Evolutionary conservation across 768 basidiomycete species (phyloP).

Genomic region (Boletus sensibilis): DNA sequence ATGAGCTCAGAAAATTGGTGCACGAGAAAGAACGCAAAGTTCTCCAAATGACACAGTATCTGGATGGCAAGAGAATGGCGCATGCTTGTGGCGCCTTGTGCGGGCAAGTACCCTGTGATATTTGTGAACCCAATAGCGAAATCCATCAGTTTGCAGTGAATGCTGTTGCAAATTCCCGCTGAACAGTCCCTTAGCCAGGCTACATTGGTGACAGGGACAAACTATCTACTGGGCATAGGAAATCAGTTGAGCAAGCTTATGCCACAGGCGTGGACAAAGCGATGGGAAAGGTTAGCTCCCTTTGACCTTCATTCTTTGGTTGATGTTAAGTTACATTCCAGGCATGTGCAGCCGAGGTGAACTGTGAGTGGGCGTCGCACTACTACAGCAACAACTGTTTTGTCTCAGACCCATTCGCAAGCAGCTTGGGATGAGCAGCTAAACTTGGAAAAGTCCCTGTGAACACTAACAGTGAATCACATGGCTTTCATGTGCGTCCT

Average conservation of each 20-base stretch:
- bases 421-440: no score
- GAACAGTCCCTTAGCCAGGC: neutral
- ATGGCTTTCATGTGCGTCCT: no score
- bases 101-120: constrained; percentile 1
- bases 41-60: neutral
- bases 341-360: no score
- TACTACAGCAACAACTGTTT: no score
- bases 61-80: neutral
- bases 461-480: no score
- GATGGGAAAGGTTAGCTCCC: neutral
- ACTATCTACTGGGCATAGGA: no score
- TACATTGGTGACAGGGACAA: neutral
- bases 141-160: neutral
- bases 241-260: neutral
- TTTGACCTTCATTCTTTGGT: neutral
- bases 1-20: neutral
- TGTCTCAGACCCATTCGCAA: no score
- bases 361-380: no score
- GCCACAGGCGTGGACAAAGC: neutral
- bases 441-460: no score
- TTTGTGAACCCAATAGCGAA: constrained; percentile 1
- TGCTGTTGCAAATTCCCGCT: neutral
- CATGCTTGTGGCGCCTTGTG: neutral
- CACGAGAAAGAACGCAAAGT: neutral
- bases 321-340: no score